These are phyloP conservation scores for Trypethelium eluteriae DNA, from an alignment of 495 filamentous ascomycete species.

Conservation along the genomic window DNA sequence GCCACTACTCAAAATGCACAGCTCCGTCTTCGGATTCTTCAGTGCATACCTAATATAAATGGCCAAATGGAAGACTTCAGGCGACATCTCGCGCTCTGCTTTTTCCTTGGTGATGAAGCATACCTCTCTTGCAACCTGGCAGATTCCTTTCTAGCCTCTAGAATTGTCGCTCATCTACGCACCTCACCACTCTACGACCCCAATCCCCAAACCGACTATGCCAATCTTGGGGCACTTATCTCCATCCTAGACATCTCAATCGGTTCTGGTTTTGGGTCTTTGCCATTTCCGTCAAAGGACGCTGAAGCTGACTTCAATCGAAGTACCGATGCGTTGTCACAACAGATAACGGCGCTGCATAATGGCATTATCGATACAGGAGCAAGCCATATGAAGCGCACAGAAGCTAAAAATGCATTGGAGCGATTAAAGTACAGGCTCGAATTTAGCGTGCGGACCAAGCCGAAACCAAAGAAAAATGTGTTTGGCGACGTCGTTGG, in stretches of 20 bases:
- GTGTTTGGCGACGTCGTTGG: conserved; percentile 41
- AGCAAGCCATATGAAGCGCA: conserved; percentile 60
- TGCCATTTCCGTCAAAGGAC: conserved; percentile 31
- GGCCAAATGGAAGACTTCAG: conserved; percentile 38
- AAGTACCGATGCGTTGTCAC: conserved; percentile 58
- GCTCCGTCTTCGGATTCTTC: conserved; percentile 5
- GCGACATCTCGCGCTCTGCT: conserved; percentile 65
- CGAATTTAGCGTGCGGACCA: conserved; percentile 60
- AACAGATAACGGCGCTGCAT: conserved; percentile 57
- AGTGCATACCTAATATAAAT: conserved; percentile 42
- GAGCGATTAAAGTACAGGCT: conserved; percentile 66
- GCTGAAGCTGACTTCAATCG: conserved; percentile 54
- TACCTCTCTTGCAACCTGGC: conserved; percentile 45
- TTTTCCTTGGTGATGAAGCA: conserved; percentile 43
- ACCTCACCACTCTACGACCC: conserved; percentile 39
- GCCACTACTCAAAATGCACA: not conserved
- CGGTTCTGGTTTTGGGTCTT: conserved; percentile 49
- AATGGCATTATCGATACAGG: conserved; percentile 66
- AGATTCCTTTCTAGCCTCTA: conserved; percentile 27
- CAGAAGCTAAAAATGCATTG: conserved; percentile 64
- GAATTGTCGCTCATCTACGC: conserved; percentile 18
- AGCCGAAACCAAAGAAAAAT: conserved; percentile 49
- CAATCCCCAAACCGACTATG: conserved; percentile 56
- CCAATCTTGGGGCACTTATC: conserved; percentile 53
- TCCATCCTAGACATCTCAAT: conserved; percentile 65